Conservation (phyloP, 1,284 basidiomycete genomes). For the Malassezia globosa region DNA sequence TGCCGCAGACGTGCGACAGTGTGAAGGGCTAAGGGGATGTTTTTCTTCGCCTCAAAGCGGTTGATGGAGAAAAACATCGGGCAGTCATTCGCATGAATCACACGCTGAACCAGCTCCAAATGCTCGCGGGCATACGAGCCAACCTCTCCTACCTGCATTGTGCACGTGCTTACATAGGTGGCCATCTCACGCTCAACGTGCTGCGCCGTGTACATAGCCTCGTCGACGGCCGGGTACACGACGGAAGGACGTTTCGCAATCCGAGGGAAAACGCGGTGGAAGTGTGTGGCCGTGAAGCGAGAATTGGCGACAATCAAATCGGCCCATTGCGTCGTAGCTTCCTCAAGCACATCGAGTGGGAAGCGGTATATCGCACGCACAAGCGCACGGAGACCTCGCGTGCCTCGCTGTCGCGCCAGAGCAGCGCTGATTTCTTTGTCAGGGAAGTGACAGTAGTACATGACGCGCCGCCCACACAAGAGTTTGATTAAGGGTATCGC, state of each 20-base stretch:
- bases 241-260: conserved; percentile 60
- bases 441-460: conserved; percentile 97
- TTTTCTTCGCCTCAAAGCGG: conserved; percentile 93
- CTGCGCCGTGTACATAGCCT: conserved; percentile 14
- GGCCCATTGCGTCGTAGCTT: conserved; percentile 74
- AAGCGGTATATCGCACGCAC: conserved; percentile 55
- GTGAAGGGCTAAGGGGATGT: conserved; percentile 66
- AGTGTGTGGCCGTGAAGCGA: conserved; percentile 60
- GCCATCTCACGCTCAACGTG: conserved; percentile 20
- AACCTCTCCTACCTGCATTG: too few species aligned
- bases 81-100: conserved; percentile 26
- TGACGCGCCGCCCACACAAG: conserved; percentile 61
- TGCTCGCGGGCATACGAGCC: conserved; percentile 50
- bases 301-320: conserved; percentile 89
- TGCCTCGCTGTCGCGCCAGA: conserved; percentile 37
- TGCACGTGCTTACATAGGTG: conserved; percentile 12
- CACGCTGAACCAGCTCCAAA: conserved; percentile 15
- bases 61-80: conserved; percentile 81
- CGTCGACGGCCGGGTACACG: conserved; percentile 74
- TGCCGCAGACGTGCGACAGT: conserved; percentile 55
- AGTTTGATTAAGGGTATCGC: conserved; percentile 71
- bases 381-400: conserved; percentile 18
- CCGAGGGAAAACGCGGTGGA: conserved; percentile 63
- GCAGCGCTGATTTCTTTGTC: conserved; percentile 59
- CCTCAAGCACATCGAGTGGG: conserved; percentile 83